Evolutionary conservation across 208 protist species (phyloP).

Genomic region (Leishmania tarentolae): DNA sequence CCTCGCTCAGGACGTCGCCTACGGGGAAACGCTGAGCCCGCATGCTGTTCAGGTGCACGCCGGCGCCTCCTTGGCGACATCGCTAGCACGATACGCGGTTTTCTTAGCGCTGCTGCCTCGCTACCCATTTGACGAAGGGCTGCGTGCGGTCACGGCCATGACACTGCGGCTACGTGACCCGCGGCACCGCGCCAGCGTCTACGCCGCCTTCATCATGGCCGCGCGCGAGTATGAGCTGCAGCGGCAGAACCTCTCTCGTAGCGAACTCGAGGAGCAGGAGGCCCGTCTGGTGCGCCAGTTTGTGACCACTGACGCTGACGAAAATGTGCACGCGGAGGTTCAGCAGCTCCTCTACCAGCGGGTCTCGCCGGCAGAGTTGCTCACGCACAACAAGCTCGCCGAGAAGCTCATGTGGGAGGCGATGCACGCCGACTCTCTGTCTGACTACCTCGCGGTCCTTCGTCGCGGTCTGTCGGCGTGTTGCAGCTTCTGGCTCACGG

Average conservation of each 20-base stretch:
- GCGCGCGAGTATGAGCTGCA: constrained; percentile 56
- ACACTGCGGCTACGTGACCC: constrained; percentile 47
- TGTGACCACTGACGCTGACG: constrained; percentile 47
- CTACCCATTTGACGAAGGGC: constrained; percentile 49
- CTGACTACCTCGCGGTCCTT: constrained; percentile 48
- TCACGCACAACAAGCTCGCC: constrained; percentile 68
- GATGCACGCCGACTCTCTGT: constrained; percentile 61
- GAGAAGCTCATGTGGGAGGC: constrained; percentile 80
- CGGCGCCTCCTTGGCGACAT: constrained; percentile 36
- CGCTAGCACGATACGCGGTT: constrained; percentile 52
- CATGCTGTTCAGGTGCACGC: constrained; percentile 62
- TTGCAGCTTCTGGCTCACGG: constrained; percentile 58
- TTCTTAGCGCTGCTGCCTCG: constrained; percentile 56
- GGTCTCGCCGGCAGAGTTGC: constrained; percentile 38
- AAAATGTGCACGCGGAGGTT: constrained; percentile 46
- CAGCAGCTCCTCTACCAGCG: constrained; percentile 62
- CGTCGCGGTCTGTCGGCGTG: constrained; percentile 52
- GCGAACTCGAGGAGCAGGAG: constrained; percentile 68
- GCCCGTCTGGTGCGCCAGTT: constrained; percentile 63
- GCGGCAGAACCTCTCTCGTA: constrained; percentile 35
- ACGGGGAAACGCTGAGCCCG: constrained; percentile 54
- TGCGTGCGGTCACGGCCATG: constrained; percentile 58
- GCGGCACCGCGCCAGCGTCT: constrained; percentile 61
- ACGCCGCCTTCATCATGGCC: constrained; percentile 64
- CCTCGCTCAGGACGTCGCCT: constrained; percentile 63